Percentiles rank a stretch among this genome's conserved stretches.
Conservation (phyloP, 306 rosid genomes). For the Vigna mungo region DNA sequence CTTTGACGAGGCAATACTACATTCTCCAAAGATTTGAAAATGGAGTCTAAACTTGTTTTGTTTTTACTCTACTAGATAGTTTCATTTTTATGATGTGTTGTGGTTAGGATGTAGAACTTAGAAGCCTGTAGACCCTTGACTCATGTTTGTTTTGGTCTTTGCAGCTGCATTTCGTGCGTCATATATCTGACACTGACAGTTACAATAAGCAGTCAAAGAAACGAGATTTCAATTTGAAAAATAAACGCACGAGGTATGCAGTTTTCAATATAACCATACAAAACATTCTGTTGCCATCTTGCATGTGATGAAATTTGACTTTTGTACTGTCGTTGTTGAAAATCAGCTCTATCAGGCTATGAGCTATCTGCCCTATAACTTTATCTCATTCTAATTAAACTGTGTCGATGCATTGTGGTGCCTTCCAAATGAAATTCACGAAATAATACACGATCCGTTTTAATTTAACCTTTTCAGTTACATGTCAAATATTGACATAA, state of each 20-base stretch:
- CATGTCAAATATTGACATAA: neutral
- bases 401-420: constrained; percentile 11
- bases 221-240: constrained; percentile 41
- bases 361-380: neutral
- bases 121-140: constrained; percentile 2
- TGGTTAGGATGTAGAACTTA: neutral
- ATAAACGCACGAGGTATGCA: constrained; percentile 50
- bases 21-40: neutral
- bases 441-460: neutral
- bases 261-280: constrained; percentile 28
- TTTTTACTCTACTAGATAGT: neutral
- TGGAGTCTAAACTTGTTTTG: neutral
- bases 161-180: constrained; percentile 79
- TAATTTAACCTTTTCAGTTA: constrained; percentile 1
- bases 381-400: constrained; percentile 9
- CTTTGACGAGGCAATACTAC: constrained; percentile 3
- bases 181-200: constrained; percentile 63
- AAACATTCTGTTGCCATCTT: constrained; percentile 12
- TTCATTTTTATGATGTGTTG: neutral
- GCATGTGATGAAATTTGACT: constrained; percentile 15
- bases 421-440: constrained; percentile 17
- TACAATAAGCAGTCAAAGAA: constrained; percentile 57
- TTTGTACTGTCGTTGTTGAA: constrained; percentile 5
- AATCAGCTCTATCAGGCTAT: constrained; percentile 18
- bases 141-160: constrained; percentile 39